Evolutionary conservation across 805 yeast species (phyloP).

Genomic region (Lipomyces oligophaga): DNA sequence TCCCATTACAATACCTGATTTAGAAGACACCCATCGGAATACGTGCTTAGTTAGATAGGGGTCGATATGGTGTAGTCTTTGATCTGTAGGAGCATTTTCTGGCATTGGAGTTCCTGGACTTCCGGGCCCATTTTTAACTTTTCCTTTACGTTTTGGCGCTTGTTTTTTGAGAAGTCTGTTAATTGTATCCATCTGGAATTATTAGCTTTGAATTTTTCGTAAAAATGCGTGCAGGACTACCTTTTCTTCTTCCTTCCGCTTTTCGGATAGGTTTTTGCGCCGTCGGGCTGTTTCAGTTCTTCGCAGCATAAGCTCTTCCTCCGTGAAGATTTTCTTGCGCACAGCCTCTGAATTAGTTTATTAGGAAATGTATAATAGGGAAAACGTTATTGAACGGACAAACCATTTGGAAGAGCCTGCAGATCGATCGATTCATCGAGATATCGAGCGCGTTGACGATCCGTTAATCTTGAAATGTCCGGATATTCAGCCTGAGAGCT

Average conservation of each 20-base stretch:
- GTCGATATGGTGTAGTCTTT: neutral
- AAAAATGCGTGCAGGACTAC: neutral
- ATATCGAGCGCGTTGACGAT: conserved; percentile 40
- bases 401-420: conserved; percentile 24
- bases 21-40: neutral
- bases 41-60: neutral
- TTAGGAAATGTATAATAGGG: neutral
- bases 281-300: conserved; percentile 86
- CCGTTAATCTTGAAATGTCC: conserved; percentile 37
- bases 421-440: conserved; percentile 31
- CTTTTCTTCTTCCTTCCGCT: conserved; percentile 85
- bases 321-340: conserved; percentile 61
- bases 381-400: neutral
- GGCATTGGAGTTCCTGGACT: conserved; percentile 17
- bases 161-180: conserved; percentile 80
- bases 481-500: conserved; percentile 23
- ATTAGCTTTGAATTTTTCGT: too few relatives aligned
- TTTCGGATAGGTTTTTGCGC: conserved; percentile 77
- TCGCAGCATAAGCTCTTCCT: conserved; percentile 75
- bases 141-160: conserved; percentile 47
- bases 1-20: neutral
- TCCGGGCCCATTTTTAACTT: conserved; percentile 4
- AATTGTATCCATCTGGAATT: conserved; percentile 63
- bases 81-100: conserved; percentile 5
- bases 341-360: conserved; percentile 25